Base-by-base conservation (phyloP, 148 eudicot genomes). In the Amaranthus palmeri region DNA sequence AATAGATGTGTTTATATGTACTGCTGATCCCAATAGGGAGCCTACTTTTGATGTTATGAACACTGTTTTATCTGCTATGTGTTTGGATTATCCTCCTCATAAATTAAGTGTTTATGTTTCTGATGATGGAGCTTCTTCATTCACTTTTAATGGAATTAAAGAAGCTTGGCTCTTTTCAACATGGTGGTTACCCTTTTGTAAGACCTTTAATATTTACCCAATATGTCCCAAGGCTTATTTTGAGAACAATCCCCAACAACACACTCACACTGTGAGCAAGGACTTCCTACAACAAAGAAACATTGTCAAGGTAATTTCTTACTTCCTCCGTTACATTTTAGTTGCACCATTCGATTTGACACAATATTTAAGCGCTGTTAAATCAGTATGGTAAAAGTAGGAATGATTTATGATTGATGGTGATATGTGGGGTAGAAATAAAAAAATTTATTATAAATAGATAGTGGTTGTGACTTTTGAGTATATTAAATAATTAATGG, bases 41-140 rank as follows among this genome's bases (percentile, higher is more conserved):
- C 84, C 86, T 1, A 47, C 76, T 11, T 68, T 73, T 1, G 71
- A 76, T 42, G 86, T 84, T 3, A 81, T 81, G 76, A 84, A 81
- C 69, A 84, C 86, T 0, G 82, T 84, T 12, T 4, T 84, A 8
- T 81, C 86, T 0, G 84, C 82, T 15, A 78, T 81, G 86, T 68
- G 78, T 0, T 65, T 84, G 47, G 86, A 84, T 41, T 84, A 84
- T 65, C 86, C 84, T 6, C 4, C 68, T 0, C 65, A 73, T 0
- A 84, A 84, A 73, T 43, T 81, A 4, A 61, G n/a, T 57, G 84
- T 84, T 0, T 84, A 84, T 63, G 8, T 83, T 3, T 80, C 84
- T 0, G 86, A 83, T 47, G 86, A 83, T 67, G 80, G 80, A 0
- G 80, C 79, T 6, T 49, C 71, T 50, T 2, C 7, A 8, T 4